A percentile compares a stretch with the other conserved stretches of the same genome.
phyloP scores from a whole-genome alignment of 164 flowering plant genomes.

The Vitis vinifera region DNA sequence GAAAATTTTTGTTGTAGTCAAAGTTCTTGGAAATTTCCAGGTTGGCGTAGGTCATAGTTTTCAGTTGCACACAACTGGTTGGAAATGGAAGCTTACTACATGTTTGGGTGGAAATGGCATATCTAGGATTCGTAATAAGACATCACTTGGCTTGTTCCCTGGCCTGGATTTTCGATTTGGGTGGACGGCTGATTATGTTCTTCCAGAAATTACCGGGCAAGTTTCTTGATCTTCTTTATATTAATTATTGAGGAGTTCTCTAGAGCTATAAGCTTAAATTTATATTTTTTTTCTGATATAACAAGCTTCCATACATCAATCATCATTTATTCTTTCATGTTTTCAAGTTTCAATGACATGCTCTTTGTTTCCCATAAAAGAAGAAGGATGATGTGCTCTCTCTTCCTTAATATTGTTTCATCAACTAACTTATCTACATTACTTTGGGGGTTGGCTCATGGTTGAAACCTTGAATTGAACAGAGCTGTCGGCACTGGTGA shows the following conservation, averaged over 20 bases:
- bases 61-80: slow-evolving; percentile 69
- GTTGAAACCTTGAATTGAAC: slow-evolving; percentile 9
- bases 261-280: background rate
- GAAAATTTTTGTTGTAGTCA: background rate
- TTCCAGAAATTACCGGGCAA: slow-evolving; percentile 90
- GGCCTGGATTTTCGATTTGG: slow-evolving; percentile 88
- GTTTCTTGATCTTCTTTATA: slow-evolving; percentile 18
- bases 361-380: too few relatives aligned
- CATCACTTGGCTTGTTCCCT: slow-evolving; percentile 64
- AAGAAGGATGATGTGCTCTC: background rate
- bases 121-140: slow-evolving; percentile 81
- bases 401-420: background rate
- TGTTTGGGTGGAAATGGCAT: slow-evolving; percentile 90
- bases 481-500: slow-evolving; percentile 84
- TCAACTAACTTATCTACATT: background rate
- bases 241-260: background rate
- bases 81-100: slow-evolving; percentile 92
- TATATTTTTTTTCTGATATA: background rate
- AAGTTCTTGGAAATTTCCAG: slow-evolving; percentile 33
- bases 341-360: too few relatives aligned
- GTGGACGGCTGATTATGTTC: slow-evolving; percentile 91
- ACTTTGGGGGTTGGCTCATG: background rate
- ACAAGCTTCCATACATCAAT: too few relatives aligned
- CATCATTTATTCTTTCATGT: too few relatives aligned
- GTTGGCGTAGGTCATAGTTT: slow-evolving; percentile 91